These are phyloP conservation scores for Panaeolus cyanescens DNA, from an alignment of 768 basidiomycete genomes.

Conservation along the genomic window DNA sequence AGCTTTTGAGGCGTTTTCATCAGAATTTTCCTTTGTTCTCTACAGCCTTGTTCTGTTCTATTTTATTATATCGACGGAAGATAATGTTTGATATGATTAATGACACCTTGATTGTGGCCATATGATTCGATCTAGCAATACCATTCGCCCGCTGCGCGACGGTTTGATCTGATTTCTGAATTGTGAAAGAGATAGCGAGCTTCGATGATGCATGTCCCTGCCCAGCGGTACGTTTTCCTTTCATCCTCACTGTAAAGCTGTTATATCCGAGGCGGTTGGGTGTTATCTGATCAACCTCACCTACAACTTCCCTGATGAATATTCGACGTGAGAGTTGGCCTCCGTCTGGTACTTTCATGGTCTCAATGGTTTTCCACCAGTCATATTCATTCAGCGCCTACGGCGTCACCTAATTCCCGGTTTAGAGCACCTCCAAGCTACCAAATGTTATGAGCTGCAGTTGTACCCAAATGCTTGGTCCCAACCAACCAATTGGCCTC, in stretches of 20 bases:
- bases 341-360: not conserved
- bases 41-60: not conserved
- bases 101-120: not conserved
- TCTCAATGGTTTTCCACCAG: not conserved
- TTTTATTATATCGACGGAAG: not conserved
- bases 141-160: not conserved
- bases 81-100: not conserved
- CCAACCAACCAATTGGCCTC: not conserved
- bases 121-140: not conserved
- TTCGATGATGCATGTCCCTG: not conserved
- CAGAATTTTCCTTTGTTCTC: not conserved
- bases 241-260: not conserved
- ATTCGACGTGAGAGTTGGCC: not conserved
- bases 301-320: not conserved
- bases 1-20: slow-evolving; percentile 2
- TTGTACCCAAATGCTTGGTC: not conserved
- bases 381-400: not conserved
- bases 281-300: not conserved
- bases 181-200: not conserved
- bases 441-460: not conserved
- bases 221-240: not conserved
- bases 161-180: not conserved
- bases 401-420: not conserved
- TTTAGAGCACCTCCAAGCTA: not conserved
- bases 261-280: not conserved